phyloP scores from a whole-genome alignment of 208 protist genomes.

The Trypanosoma mega region DNA sequence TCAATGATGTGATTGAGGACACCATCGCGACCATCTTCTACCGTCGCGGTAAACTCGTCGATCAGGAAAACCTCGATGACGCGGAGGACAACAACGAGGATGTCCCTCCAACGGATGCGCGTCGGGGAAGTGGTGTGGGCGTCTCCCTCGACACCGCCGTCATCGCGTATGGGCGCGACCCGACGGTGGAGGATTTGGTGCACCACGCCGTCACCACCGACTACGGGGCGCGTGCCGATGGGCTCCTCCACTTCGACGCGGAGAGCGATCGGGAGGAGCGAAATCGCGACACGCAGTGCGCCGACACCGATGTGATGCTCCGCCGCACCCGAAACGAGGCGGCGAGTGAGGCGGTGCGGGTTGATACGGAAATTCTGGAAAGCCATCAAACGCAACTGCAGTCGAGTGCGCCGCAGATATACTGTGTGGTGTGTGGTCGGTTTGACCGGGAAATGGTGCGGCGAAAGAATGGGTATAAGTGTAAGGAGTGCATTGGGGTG shows the following conservation, averaged over 20 bases:
- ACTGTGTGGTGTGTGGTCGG: conserved; percentile 81
- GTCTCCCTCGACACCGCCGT: not conserved
- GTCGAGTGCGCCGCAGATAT: conserved; percentile 49
- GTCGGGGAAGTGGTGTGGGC: not conserved
- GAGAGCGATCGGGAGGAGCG: conserved; percentile 74
- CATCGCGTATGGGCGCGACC: conserved; percentile 47
- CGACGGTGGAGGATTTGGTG: conserved; percentile 74
- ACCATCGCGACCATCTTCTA: conserved; percentile 86
- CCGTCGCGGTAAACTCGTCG: conserved; percentile 69
- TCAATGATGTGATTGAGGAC: conserved; percentile 83
- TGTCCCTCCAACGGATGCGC: not conserved
- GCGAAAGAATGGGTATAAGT: conserved; percentile 77
- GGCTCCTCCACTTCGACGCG: conserved; percentile 69
- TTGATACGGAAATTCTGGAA: conserved; percentile 66
- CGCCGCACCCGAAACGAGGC: conserved; percentile 42
- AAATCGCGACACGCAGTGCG: conserved; percentile 68
- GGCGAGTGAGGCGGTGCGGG: conserved; percentile 43
- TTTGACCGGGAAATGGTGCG: conserved; percentile 80
- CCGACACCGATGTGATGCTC: conserved; percentile 74
- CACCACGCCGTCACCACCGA: conserved; percentile 64
- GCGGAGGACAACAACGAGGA: conserved; percentile 30
- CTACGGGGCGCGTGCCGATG: conserved; percentile 67
- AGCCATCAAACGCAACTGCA: conserved; percentile 41
- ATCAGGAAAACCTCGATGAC: conserved; percentile 63
- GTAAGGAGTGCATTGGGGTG: conserved; percentile 68